phyloP scores from a whole-genome alignment of 805 yeast species.

The Kluyveromyces dobzhanskii region DNA sequence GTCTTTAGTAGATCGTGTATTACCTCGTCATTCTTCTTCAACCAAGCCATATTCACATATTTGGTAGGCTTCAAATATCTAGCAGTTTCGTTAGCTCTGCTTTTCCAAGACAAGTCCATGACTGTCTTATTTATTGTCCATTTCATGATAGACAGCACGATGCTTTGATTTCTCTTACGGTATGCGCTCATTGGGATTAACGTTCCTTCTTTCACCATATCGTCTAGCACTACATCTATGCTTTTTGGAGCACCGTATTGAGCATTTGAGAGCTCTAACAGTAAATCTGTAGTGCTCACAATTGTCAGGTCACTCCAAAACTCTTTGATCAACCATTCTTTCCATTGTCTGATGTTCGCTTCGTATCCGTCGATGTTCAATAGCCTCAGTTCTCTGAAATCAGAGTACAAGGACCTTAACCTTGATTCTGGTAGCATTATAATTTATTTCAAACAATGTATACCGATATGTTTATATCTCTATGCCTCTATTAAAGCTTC shows the following conservation, averaged over 20 bases:
- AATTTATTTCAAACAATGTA: no score
- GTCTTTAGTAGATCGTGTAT: constrained; percentile 9
- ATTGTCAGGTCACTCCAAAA: constrained; percentile 13
- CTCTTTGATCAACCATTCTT: constrained; percentile 17
- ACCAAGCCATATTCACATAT: constrained; percentile 10
- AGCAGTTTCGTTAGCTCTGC: constrained; percentile 11
- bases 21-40: constrained; percentile 10
- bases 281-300: constrained; percentile 19
- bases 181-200: constrained; percentile 24
- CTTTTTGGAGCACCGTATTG: constrained; percentile 31
- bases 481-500: no score
- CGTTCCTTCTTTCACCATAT: constrained; percentile 22
- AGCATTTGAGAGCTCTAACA: constrained; percentile 21
- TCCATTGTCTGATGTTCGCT: constrained; percentile 35
- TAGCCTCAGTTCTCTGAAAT: constrained; percentile 30
- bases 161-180: constrained; percentile 8
- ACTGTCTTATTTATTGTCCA: constrained; percentile 6
- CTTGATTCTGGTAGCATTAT: constrained; percentile 27
- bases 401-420: constrained; percentile 32
- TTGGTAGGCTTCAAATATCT: constrained; percentile 15
- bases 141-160: constrained; percentile 1
- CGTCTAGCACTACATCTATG: constrained; percentile 30
- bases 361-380: constrained; percentile 35
- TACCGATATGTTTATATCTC: no score
- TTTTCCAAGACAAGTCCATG: constrained; percentile 5